Evolutionary conservation across 2,329 filamentous ascomycete genomes (phyloP).

Genomic region (Fusarium tuaranense): DNA sequence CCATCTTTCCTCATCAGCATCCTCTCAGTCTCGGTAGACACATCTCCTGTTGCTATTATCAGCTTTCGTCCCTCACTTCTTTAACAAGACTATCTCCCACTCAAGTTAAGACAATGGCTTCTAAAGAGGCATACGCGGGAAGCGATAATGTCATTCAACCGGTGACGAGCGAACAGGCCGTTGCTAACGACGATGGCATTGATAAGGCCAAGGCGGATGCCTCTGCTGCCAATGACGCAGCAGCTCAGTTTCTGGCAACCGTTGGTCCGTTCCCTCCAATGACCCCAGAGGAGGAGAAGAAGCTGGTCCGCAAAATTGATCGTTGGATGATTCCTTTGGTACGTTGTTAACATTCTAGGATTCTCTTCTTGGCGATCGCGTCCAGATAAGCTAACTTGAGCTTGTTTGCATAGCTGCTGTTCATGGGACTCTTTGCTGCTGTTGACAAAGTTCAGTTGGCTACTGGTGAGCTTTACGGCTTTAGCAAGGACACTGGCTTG

Average conservation of each 20-base stretch:
- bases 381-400: neutral
- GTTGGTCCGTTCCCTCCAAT: conserved; percentile 16
- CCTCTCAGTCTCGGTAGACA: neutral
- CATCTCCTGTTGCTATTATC: neutral
- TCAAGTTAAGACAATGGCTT: neutral
- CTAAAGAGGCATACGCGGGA: neutral
- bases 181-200: neutral
- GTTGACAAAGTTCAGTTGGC: conserved; percentile 48
- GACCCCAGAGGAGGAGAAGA: conserved; percentile 32
- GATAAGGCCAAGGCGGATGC: neutral
- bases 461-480: conserved; percentile 43
- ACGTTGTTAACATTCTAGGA: neutral
- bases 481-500: conserved; percentile 30
- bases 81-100: neutral
- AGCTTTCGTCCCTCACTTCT: neutral
- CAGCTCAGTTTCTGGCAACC: neutral
- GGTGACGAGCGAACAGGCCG: neutral
- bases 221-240: neutral
- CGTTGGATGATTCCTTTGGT: conserved; percentile 30
- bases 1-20: neutral
- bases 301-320: conserved; percentile 33
- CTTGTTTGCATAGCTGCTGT: neutral
- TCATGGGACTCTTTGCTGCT: conserved; percentile 14
- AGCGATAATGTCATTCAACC: neutral
- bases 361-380: neutral